These are phyloP conservation scores for Onygenales sp. DNA, from an alignment of 2,329 filamentous ascomycete species.

Conservation along the genomic window DNA sequence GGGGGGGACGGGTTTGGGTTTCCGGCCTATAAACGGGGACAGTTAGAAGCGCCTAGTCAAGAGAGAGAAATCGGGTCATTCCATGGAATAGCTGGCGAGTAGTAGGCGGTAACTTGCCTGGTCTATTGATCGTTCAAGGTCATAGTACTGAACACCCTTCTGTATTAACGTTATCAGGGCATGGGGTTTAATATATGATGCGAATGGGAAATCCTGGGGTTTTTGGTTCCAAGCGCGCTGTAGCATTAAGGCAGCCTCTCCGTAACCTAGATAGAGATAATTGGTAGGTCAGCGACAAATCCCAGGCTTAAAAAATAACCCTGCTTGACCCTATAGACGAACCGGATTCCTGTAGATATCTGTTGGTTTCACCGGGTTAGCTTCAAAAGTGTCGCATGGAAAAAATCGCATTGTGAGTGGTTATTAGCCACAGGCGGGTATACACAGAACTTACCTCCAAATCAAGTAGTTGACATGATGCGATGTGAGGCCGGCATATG, in stretches of 20 bases:
- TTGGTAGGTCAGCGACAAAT: conserved; percentile 3
- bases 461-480: conserved; percentile 62
- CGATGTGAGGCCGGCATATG: conserved; percentile 33
- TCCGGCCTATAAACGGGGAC: conserved; percentile 24
- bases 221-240: conserved; percentile 55
- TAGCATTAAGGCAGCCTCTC: conserved; percentile 50
- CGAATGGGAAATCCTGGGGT: conserved; percentile 53
- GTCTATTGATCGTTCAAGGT: conserved; percentile 40
- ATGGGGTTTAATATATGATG: conserved; percentile 48
- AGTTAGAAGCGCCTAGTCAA: conserved; percentile 2
- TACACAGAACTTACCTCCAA: conserved; percentile 46
- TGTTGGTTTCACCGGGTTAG: conserved; percentile 15
- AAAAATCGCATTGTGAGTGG: background rate
- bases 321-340: conserved; percentile 16
- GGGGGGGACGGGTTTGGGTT: conserved; percentile 26
- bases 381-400: background rate
- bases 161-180: conserved; percentile 54
- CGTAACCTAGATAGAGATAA: conserved; percentile 36
- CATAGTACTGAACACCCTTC: conserved; percentile 49
- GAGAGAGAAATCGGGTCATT: background rate
- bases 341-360: conserved; percentile 49
- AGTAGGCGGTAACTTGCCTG: conserved; percentile 29
- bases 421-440: conserved; percentile 6
- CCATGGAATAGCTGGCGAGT: conserved; percentile 1
- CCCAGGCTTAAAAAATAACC: conserved; percentile 8